Percentiles rank a stretch among this genome's conserved stretches.
These are phyloP conservation scores for Penicillium sp. DNA, from an alignment of 2,329 filamentous ascomycete species.

Conservation along the genomic window DNA sequence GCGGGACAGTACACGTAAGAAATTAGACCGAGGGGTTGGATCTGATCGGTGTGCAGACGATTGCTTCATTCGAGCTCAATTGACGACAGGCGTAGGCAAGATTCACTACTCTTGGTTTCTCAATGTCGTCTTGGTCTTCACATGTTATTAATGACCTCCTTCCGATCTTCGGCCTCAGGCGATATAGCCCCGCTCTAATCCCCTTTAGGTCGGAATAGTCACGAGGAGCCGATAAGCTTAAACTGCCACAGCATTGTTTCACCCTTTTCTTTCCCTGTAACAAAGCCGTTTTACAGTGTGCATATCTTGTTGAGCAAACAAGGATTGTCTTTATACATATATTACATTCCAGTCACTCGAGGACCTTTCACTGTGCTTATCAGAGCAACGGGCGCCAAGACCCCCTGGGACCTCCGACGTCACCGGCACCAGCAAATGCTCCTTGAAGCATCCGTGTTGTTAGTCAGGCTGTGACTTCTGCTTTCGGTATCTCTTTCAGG, in stretches of 20 bases:
- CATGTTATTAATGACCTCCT: neutral
- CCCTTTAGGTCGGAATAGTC: constrained; percentile 13
- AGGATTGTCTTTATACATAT: neutral
- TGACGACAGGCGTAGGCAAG: neutral
- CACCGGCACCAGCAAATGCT: constrained; percentile 16
- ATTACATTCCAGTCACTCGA: neutral
- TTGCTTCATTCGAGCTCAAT: constrained; percentile 20
- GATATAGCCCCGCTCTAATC: constrained; percentile 19
- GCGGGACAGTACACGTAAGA: constrained; percentile 30
- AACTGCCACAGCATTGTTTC: neutral
- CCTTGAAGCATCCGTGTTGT: neutral
- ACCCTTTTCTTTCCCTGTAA: neutral
- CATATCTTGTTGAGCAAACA: neutral
- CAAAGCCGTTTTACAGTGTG: neutral
- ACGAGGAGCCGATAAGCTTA: constrained; percentile 13
- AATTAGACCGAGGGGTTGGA: constrained; percentile 17
- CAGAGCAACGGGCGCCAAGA: constrained; percentile 16
- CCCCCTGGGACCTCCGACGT: constrained; percentile 22
- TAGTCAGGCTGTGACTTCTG: neutral
- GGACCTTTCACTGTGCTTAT: constrained; percentile 5
- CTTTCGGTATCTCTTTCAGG: neutral
- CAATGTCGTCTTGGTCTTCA: neutral
- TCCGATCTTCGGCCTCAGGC: neutral
- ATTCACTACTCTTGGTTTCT: constrained; percentile 4
- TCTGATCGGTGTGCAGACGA: constrained; percentile 18